These are phyloP conservation scores for Alternaria burnsii DNA, from an alignment of 2,329 filamentous ascomycete species.

Conservation along the genomic window DNA sequence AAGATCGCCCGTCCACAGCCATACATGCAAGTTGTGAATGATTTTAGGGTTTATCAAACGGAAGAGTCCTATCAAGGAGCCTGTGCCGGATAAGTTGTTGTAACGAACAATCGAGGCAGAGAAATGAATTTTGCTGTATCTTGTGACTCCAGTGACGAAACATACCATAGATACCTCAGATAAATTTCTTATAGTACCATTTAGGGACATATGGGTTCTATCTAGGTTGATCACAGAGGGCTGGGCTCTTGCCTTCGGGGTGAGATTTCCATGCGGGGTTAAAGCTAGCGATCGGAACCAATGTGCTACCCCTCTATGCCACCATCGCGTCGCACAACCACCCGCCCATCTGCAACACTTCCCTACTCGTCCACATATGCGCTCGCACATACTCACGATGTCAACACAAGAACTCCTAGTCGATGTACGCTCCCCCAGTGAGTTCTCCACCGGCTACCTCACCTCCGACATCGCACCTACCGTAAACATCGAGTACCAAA, in stretches of 20 bases:
- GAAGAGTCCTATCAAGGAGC: too few relatives aligned
- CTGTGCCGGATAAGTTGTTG: too few relatives aligned
- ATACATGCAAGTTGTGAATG: not conserved
- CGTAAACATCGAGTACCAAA: slow-evolving; percentile 51
- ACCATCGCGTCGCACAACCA: not conserved
- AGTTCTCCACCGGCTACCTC: slow-evolving; percentile 47
- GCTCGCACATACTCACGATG: not conserved
- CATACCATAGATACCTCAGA: too few relatives aligned
- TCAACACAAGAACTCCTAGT: slow-evolving; percentile 36
- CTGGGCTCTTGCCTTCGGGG: not conserved
- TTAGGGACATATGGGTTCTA: too few relatives aligned
- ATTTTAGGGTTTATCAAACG: not conserved
- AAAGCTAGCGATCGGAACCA: slow-evolving; percentile 2
- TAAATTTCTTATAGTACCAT: not conserved
- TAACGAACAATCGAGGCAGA: too few relatives aligned
- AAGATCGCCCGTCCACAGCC: not conserved
- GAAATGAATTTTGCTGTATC: too few relatives aligned
- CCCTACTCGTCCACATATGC: not conserved
- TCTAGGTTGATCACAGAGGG: not conserved
- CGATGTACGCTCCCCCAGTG: slow-evolving; percentile 49
- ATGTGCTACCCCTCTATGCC: not conserved
- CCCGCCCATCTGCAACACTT: not conserved
- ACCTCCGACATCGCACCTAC: slow-evolving; percentile 35
- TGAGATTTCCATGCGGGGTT: not conserved
- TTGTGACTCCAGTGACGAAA: too few relatives aligned